Evolutionary conservation across 2,329 filamentous ascomycete species (phyloP).

Genomic region (Fusarium coicis): DNA sequence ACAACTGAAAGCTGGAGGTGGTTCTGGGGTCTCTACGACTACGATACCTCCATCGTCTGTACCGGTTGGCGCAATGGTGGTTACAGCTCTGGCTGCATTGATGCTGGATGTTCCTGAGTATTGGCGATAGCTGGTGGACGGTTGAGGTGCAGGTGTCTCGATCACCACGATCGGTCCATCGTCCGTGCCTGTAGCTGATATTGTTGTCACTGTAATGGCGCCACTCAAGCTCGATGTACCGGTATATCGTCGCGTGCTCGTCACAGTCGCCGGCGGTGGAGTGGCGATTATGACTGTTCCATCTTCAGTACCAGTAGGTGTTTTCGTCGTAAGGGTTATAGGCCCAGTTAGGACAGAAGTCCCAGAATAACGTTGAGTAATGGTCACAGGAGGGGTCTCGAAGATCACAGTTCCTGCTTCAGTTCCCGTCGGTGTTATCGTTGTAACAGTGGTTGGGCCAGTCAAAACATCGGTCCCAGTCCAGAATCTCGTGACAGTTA

Average conservation of each 20-base stretch:
- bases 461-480: not conserved
- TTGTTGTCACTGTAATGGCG: not conserved
- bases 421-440: not conserved
- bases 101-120: constrained; percentile 4
- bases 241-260: not conserved
- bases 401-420: not conserved
- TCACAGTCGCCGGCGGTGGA: not conserved
- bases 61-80: not conserved
- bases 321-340: accelerated
- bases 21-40: constrained; percentile 2
- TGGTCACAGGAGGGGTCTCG: not conserved
- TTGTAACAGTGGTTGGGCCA: not conserved
- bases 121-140: not conserved
- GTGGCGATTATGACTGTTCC: constrained; percentile 5
- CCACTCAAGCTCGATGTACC: not conserved
- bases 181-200: not conserved
- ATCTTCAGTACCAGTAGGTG: not conserved
- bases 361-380: not conserved
- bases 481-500: not conserved
- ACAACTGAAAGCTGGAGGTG: constrained; percentile 13
- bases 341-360: not conserved
- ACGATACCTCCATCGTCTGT: not conserved
- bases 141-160: not conserved
- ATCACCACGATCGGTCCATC: not conserved
- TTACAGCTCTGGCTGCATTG: not conserved